Conservation (phyloP, 169 alveolate species). For the Plasmodium yoelii region DNA sequence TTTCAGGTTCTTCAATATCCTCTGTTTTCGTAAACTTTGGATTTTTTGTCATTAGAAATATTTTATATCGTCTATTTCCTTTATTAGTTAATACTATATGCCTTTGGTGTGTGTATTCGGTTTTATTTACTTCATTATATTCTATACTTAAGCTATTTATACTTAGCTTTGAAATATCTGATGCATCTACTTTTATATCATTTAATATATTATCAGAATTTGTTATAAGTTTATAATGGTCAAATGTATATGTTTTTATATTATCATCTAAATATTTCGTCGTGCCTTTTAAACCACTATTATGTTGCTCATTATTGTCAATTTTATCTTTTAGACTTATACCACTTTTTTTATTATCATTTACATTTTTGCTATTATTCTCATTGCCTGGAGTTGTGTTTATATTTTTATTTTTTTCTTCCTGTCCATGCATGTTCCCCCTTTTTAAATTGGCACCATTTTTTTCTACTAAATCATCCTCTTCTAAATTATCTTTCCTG, state of each 20-base stretch:
- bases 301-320: neutral
- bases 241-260: conserved; percentile 7
- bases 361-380: neutral
- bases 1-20: neutral
- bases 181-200: conserved; percentile 51
- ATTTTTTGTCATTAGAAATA: conserved; percentile 60
- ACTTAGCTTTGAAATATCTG: conserved; percentile 50
- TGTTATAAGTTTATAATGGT: conserved; percentile 39
- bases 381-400: neutral
- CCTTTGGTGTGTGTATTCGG: conserved; percentile 51
- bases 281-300: no score
- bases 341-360: neutral
- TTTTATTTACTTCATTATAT: conserved; percentile 20
- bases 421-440: neutral
- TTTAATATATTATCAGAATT: conserved; percentile 34
- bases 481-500: neutral
- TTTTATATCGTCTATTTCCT: conserved; percentile 52
- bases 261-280: neutral
- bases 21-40: conserved; percentile 30
- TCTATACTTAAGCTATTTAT: conserved; percentile 30
- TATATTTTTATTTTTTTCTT: neutral
- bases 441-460: neutral
- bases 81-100: conserved; percentile 32
- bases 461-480: neutral
- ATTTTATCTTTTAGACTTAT: neutral